These are phyloP conservation scores for Tylopilus felleus DNA, from an alignment of 768 basidiomycete genomes.

Conservation along the genomic window DNA sequence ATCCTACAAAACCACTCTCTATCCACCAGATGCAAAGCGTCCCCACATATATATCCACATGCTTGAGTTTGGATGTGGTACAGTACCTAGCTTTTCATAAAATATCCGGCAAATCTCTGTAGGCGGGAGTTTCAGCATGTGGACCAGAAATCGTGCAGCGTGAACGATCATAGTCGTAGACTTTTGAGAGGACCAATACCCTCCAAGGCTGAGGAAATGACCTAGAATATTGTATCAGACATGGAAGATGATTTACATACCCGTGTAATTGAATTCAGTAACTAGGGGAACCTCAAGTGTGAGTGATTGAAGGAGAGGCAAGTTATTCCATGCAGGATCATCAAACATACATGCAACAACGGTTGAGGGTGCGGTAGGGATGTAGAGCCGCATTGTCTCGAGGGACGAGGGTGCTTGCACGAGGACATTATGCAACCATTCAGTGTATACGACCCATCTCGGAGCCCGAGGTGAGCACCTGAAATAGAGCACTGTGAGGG, in stretches of 20 bases:
- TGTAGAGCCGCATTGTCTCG: not conserved
- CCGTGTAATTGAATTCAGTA: too few species aligned
- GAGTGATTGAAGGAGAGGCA: slow-evolving; percentile 10
- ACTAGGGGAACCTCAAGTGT: not conserved
- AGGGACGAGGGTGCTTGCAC: not conserved
- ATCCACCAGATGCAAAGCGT: not conserved
- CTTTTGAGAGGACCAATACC: not conserved
- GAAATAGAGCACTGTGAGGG: slow-evolving; percentile 1
- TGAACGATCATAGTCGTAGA: slow-evolving; percentile 3
- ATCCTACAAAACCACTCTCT: too few species aligned
- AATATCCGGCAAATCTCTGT: not conserved
- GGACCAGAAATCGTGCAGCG: not conserved
- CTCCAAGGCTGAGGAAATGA: not conserved
- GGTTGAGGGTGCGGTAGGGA: not conserved
- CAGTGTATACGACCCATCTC: not conserved
- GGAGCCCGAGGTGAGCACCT: too few species aligned
- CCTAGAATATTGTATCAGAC: not conserved
- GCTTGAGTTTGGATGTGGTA: not conserved
- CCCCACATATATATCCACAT: not conserved
- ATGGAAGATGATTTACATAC: not conserved
- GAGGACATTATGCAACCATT: not conserved
- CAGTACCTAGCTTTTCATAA: not conserved
- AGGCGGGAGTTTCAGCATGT: too few species aligned
- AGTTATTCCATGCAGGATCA: not conserved
- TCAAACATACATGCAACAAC: not conserved